Conservation (phyloP, 352 stramenopile genomes). For the Blastocystis sp. region DNA sequence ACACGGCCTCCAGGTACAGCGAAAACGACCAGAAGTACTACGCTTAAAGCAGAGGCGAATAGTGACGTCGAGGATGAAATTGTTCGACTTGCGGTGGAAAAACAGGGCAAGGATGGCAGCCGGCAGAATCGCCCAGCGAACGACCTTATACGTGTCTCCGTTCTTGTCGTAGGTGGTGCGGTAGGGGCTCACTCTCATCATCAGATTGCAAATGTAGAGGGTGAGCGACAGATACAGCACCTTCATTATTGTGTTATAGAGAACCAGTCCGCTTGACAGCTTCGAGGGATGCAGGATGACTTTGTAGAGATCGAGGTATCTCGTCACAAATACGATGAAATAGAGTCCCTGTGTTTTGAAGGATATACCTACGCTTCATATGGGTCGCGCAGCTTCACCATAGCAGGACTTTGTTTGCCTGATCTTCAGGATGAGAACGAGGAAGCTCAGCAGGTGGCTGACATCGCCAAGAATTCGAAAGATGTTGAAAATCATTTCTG, state of each 20-base stretch:
- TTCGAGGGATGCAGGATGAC: conserved; percentile 74
- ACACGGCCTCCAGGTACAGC: conserved; percentile 95
- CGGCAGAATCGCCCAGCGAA: conserved; percentile 92
- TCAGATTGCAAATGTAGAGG: conserved; percentile 94
- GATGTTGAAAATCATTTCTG: conserved; percentile 82
- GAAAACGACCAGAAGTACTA: conserved; percentile 89
- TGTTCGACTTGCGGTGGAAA: conserved; percentile 77
- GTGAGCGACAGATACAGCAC: conserved; percentile 93
- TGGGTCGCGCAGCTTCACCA: conserved; percentile 72
- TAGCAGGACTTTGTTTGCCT: conserved; percentile 81
- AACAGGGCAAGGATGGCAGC: conserved; percentile 90
- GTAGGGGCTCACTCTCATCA: conserved; percentile 86
- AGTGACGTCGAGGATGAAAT: conserved; percentile 53
- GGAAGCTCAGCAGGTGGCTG: conserved; percentile 95
- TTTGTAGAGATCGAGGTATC: conserved; percentile 96
- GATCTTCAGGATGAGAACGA: conserved; percentile 94
- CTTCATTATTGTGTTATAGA: conserved; percentile 99
- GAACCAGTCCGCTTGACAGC: conserved; percentile 79
- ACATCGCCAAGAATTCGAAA: conserved; percentile 97
- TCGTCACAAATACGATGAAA: conserved; percentile 94
- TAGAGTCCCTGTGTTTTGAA: conserved; percentile 98
- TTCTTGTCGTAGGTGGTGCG: conserved; percentile 94
- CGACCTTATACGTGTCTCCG: conserved; percentile 97
- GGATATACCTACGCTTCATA: conserved; percentile 83
- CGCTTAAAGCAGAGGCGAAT: conserved; percentile 71